These are phyloP conservation scores for Escallonia rubra DNA, from an alignment of 129 eudicot genomes.

Conservation along the genomic window DNA sequence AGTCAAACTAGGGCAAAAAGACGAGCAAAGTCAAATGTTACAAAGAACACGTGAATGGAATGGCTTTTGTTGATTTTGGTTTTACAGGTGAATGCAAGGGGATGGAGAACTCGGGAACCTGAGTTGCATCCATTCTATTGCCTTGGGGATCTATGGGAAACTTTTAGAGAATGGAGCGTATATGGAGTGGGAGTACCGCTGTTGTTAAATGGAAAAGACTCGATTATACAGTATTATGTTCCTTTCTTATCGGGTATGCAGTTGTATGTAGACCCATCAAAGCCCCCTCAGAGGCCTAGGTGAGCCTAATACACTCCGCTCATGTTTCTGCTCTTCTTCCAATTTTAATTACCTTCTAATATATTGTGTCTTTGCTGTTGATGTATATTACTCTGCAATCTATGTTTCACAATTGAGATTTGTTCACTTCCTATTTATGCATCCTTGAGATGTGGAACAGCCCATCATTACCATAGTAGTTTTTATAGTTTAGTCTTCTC, in stretches of 20 bases:
- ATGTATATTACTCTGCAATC: no score
- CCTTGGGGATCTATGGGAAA: slow-evolving; percentile 63
- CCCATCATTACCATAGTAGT: no score
- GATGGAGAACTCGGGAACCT: slow-evolving; percentile 19
- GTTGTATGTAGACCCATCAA: slow-evolving; percentile 46
- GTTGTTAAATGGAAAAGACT: slow-evolving; percentile 42
- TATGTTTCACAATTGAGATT: no score
- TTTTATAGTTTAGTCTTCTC: no score
- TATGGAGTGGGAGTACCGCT: slow-evolving; percentile 82
- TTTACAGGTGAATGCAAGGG: slow-evolving; percentile 31
- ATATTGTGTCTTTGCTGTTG: neutral
- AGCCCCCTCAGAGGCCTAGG: slow-evolving; percentile 28
- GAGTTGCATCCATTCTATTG: slow-evolving; percentile 32
- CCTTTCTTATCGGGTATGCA: slow-evolving; percentile 77
- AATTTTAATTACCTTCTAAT: neutral
- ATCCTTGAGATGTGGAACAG: no score
- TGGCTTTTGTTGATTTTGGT: neutral
- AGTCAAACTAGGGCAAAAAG: no score
- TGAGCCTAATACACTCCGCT: slow-evolving; percentile 19
- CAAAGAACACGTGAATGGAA: no score
- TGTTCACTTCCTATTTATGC: no score
- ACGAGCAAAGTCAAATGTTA: no score
- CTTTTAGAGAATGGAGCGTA: slow-evolving; percentile 52
- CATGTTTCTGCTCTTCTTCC: neutral
- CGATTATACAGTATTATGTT: slow-evolving; percentile 48